Evolutionary conservation across 106 monocot species (phyloP).

Genomic region (Platanthera zijinensis): DNA sequence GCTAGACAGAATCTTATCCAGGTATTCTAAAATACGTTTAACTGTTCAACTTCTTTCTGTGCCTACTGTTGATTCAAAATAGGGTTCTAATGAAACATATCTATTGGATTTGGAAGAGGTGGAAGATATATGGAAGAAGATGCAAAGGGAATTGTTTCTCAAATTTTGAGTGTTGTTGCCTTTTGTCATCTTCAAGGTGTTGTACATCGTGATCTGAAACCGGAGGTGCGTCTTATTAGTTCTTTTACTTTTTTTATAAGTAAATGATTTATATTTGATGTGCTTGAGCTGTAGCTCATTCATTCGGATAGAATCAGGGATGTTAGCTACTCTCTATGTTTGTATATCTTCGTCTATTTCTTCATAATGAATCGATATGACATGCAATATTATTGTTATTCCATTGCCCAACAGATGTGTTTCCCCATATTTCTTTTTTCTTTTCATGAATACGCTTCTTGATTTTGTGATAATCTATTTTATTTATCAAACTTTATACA

Average conservation of each 20-base stretch:
- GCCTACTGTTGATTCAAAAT: neutral
- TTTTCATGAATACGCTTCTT: neutral
- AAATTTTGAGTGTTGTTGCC: conserved; percentile 75
- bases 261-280: neutral
- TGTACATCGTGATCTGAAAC: conserved; percentile 97
- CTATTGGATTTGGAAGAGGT: conserved; percentile 42
- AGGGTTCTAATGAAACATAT: neutral
- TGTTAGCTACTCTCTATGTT: neutral
- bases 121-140: conserved; percentile 94
- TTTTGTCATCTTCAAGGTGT: conserved; percentile 99
- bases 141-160: conserved; percentile 74
- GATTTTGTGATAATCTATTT: neutral
- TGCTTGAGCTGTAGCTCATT: neutral
- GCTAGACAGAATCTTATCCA: conserved; percentile 83
- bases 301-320: neutral
- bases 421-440: neutral
- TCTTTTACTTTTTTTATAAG: neutral
- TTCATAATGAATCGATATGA: neutral
- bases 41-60: neutral
- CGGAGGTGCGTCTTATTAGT: conserved; percentile 47
- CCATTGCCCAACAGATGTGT: neutral
- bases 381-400: neutral
- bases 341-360: neutral
- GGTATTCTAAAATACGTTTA: conserved; percentile 29
- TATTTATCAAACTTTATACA: conserved; percentile 5